These are phyloP conservation scores for Solanum piurae DNA, from an alignment of 257 asterid species.

Conservation along the genomic window DNA sequence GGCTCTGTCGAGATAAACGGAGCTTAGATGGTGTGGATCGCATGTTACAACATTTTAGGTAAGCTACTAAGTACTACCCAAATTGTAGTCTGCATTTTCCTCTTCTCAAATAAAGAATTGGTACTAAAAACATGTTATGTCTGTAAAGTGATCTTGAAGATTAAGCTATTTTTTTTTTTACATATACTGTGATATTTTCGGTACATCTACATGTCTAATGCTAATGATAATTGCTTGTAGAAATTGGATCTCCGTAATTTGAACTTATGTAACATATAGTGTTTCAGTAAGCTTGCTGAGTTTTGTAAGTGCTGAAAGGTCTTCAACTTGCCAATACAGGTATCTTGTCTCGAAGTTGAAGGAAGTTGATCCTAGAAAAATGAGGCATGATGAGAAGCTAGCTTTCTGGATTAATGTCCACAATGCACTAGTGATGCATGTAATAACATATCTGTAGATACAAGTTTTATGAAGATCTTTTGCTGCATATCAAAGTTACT, in stretches of 20 bases:
- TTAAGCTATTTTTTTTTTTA: neutral
- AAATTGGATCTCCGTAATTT: neutral
- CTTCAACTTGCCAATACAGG: constrained; percentile 26
- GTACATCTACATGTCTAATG: neutral
- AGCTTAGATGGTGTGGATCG: constrained; percentile 43
- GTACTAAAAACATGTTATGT: neutral
- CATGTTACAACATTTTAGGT: constrained; percentile 57
- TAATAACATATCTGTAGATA: constrained; percentile 14
- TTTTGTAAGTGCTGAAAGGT: neutral
- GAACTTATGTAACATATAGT: neutral
- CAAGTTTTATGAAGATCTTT: neutral
- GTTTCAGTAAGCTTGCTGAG: neutral
- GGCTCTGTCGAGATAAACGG: constrained; percentile 37
- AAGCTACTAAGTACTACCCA: neutral
- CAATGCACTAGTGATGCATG: constrained; percentile 90
- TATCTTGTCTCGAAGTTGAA: constrained; percentile 46
- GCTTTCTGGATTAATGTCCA: constrained; percentile 97
- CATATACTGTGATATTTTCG: no score
- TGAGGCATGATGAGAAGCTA: constrained; percentile 70
- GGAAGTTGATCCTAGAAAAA: constrained; percentile 55
- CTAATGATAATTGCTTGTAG: neutral
- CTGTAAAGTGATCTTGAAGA: neutral
- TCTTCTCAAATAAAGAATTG: neutral
- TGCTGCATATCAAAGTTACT: neutral
- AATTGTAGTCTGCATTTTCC: neutral